Evolutionary conservation across 306 rosid genomes (phyloP).

Genomic region (Ochetophila trinervis): DNA sequence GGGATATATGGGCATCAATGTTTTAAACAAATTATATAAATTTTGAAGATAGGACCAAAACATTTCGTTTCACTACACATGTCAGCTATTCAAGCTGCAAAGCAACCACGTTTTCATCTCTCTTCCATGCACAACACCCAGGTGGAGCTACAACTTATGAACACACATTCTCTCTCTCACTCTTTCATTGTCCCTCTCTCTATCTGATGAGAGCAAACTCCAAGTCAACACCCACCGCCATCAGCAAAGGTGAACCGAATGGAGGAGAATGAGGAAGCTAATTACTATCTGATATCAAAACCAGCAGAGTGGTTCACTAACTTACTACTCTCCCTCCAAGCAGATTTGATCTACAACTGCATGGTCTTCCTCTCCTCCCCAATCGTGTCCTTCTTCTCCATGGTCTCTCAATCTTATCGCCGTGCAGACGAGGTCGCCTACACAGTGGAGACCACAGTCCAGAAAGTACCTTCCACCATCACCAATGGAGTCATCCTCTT

Average conservation of each 20-base stretch:
- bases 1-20: no score
- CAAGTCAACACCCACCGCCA: slow-evolving; percentile 13
- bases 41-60: background rate
- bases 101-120: slow-evolving; percentile 32
- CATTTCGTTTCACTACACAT: slow-evolving; percentile 3
- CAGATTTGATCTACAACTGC: slow-evolving; percentile 47
- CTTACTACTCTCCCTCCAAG: slow-evolving; percentile 34
- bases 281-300: slow-evolving; percentile 23
- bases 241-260: background rate
- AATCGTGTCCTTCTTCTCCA: slow-evolving; percentile 26
- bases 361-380: slow-evolving; percentile 41
- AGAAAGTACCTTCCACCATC: slow-evolving; percentile 31
- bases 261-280: slow-evolving; percentile 29
- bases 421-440: slow-evolving; percentile 37
- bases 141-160: slow-evolving; percentile 26
- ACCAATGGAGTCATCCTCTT: slow-evolving; percentile 21
- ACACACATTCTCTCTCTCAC: slow-evolving; percentile 12
- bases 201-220: background rate
- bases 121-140: slow-evolving; percentile 44
- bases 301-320: slow-evolving; percentile 41
- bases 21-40: no score
- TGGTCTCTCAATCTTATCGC: slow-evolving; percentile 42
- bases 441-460: slow-evolving; percentile 39
- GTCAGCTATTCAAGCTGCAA: slow-evolving; percentile 27
- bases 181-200: slow-evolving; percentile 3